Evolutionary conservation across 371 early-diverging fungal genomes (phyloP).

Genomic region (Circinella minor): DNA sequence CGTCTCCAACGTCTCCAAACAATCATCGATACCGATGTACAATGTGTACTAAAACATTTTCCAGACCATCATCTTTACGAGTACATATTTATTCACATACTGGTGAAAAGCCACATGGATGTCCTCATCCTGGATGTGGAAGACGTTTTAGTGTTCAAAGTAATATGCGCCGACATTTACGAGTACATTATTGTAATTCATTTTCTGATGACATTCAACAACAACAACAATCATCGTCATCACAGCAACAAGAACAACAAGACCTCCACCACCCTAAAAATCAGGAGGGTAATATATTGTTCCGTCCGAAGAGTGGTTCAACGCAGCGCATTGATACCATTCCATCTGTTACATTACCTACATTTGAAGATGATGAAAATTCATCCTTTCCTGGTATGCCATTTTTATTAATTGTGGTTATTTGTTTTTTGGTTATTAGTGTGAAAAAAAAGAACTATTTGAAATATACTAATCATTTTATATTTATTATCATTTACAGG

Average conservation of each 20-base stretch:
- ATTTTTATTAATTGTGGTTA: background rate
- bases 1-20: slow-evolving; percentile 1
- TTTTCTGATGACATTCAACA: slow-evolving; percentile 16
- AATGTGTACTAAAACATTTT: slow-evolving; percentile 29
- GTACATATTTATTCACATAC: slow-evolving; percentile 78
- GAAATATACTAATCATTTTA: too few species aligned
- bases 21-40: slow-evolving; percentile 22
- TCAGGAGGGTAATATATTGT: background rate
- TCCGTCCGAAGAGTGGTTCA: slow-evolving; percentile 11
- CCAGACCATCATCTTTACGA: slow-evolving; percentile 46
- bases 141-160: slow-evolving; percentile 72
- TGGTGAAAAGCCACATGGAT: slow-evolving; percentile 72
- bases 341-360: slow-evolving; percentile 3
- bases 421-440: background rate
- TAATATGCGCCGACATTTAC: slow-evolving; percentile 74
- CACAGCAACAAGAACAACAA: background rate
- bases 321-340: background rate
- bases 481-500: too few species aligned
- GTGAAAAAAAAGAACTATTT: too few species aligned
- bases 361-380: background rate
- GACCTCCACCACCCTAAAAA: background rate
- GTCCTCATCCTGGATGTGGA: slow-evolving; percentile 63
- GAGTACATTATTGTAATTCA: slow-evolving; percentile 36
- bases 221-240: background rate
- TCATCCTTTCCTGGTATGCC: slow-evolving; percentile 4